phyloP scores from a whole-genome alignment of 139 green algal genomes.

The Volvox africanus region DNA sequence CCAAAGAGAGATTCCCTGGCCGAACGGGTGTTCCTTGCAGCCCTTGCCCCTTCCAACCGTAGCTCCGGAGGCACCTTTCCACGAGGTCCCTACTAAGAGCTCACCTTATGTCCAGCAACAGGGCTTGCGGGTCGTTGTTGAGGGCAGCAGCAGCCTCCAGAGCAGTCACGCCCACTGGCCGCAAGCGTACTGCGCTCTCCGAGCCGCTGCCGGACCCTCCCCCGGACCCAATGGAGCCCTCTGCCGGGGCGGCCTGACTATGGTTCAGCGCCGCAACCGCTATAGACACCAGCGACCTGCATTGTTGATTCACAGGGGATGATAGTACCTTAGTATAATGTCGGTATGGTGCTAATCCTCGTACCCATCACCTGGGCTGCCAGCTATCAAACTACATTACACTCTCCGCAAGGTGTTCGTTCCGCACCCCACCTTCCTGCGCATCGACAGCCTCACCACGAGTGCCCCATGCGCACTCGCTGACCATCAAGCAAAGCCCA shows the following conservation, averaged over 20 bases:
- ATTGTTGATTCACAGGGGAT: no score
- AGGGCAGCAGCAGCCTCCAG: constrained; percentile 29
- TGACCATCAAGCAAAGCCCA: no score
- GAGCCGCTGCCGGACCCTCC: background rate
- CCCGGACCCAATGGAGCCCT: background rate
- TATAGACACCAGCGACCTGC: constrained; percentile 21
- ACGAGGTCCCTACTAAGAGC: background rate
- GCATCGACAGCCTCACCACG: no score
- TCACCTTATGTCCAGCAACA: constrained; percentile 39
- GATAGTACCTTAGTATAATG: no score
- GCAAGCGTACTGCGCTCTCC: background rate
- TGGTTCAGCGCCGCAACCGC: background rate
- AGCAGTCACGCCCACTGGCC: background rate
- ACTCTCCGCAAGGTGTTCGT: no score
- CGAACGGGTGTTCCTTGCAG: no score
- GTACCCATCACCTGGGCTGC: no score
- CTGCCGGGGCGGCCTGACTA: background rate
- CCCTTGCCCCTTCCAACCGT: background rate
- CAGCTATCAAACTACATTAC: no score
- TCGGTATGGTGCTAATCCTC: no score
- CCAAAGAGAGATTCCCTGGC: no score
- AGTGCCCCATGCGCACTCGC: no score
- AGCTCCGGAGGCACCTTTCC: background rate
- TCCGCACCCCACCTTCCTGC: no score
- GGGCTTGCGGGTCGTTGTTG: constrained; percentile 22